Base-by-base conservation (phyloP, 495 filamentous ascomycete genomes). In the Elaphomyces granulatus region DNA sequence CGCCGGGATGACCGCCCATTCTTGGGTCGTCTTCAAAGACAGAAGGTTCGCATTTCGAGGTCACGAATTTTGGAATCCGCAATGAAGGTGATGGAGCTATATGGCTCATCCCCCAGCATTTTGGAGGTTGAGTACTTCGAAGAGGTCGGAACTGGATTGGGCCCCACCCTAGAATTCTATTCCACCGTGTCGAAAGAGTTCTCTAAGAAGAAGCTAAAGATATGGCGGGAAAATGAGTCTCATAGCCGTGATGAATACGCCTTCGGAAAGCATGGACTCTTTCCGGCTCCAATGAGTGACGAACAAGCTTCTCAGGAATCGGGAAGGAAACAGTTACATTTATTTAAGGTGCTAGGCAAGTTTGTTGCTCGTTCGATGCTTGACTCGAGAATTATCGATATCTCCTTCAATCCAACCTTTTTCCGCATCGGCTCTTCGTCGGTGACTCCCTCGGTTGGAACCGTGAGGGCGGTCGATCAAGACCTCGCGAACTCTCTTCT, bases 31-130 rank as follows among this genome's bases (percentile, higher is more conserved):
- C 69, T 95, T 6, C 90, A 95, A 56, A 79, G 92, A 41, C 92
- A 99, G 50, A 99, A 99, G 57, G 90, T 99, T 15, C 81, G 92
- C 18, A 96, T 99, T 41, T 92, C 87, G 4, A 74, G 92, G 26
- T 74, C 76, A 4, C 84, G 88, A 41, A 94, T 99, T 37, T 68
- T 99, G 2, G 92, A 99, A 50, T 95, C 92, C 17, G 92, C 92
- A 0, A 70, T 94, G 51, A 99, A 96, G 55, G 92, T 99, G n/a
- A 95, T 99, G 92, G 90, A 99, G 46, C 76, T 96, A 4, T 99
- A 99, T 54, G 92, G 92, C 1, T 82, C 83, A 2, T 95, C 87
- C 3, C 81, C 90, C 26, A 96, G 92, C 56, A 80, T 94, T 34
- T 67, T 99, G 2, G 92, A 99, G 51, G 87, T 99, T 15, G 92